A percentile compares a stretch with the other conserved stretches of the same genome.
Conservation (phyloP, 1,284 basidiomycete genomes). For the Austroboletus olivaceoglutinosus region DNA sequence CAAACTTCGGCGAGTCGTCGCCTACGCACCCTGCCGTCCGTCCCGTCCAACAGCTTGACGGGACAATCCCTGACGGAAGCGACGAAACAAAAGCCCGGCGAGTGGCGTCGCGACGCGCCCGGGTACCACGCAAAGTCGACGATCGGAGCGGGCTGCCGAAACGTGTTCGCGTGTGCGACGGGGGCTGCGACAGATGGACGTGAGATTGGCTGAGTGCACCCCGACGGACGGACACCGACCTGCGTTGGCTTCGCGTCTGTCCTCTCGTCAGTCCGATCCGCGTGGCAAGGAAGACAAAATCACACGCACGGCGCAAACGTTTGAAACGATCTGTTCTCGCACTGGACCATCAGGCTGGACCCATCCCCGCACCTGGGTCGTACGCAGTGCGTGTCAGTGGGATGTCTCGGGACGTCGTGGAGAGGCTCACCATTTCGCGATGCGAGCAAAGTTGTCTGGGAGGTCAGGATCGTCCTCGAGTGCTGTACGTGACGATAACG, state of each 20-base stretch:
- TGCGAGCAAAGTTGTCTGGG: conserved; percentile 45
- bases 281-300: background rate
- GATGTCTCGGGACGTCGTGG: background rate
- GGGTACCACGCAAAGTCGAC: conserved; percentile 84
- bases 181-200: background rate
- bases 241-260: conserved; percentile 2
- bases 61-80: conserved; percentile 80
- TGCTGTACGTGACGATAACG: conserved; percentile 5
- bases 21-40: conserved; percentile 65
- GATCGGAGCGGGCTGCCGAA: conserved; percentile 64
- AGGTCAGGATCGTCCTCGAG: conserved; percentile 26
- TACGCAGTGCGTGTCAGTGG: background rate
- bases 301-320: conserved; percentile 32
- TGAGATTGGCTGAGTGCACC: too few relatives aligned
- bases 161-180: conserved; percentile 19
- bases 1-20: background rate
- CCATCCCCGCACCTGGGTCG: conserved; percentile 64
- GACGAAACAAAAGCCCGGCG: conserved; percentile 76
- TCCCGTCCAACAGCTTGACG: conserved; percentile 76
- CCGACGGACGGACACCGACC: background rate
- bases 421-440: conserved; percentile 47
- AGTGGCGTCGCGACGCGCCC: conserved; percentile 54
- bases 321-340: conserved; percentile 59
- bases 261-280: background rate
- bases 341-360: conserved; percentile 54